These are phyloP conservation scores for Arachnomyces sp. DNA, from an alignment of 2,329 filamentous ascomycete species.

Conservation along the genomic window DNA sequence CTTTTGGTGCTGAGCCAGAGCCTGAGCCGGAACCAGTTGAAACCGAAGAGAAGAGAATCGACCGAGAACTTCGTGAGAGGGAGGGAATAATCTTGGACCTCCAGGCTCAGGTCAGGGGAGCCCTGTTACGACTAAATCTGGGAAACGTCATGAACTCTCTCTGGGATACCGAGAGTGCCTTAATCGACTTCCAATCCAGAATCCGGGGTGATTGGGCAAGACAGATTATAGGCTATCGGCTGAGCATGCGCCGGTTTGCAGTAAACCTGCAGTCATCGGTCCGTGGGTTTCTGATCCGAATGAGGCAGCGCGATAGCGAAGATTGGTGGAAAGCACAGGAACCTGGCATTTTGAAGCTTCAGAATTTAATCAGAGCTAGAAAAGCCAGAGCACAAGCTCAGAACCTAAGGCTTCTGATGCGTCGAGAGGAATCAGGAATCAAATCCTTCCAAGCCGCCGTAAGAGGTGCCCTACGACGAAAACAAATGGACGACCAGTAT, in stretches of 20 bases:
- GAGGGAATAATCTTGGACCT: constrained; percentile 67
- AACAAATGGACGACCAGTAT: constrained; percentile 45
- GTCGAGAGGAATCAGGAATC: constrained; percentile 36
- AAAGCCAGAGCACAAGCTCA: constrained; percentile 37
- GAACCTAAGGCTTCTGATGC: constrained; percentile 32
- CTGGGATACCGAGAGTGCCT: constrained; percentile 73
- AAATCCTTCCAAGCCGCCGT: constrained; percentile 51
- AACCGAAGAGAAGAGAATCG: constrained; percentile 80
- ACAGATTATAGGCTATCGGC: constrained; percentile 72
- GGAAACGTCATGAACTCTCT: constrained; percentile 78
- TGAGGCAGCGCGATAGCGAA: constrained; percentile 54
- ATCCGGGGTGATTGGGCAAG: constrained; percentile 82
- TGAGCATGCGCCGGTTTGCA: constrained; percentile 77
- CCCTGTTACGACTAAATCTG: constrained; percentile 66
- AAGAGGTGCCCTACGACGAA: constrained; percentile 39
- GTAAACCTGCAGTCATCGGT: constrained; percentile 69
- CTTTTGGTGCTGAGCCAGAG: constrained; percentile 78
- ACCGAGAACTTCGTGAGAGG: constrained; percentile 72
- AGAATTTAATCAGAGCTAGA: constrained; percentile 65
- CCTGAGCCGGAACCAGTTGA: constrained; percentile 65
- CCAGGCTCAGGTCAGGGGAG: constrained; percentile 79
- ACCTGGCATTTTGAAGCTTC: constrained; percentile 65
- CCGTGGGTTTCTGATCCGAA: constrained; percentile 68
- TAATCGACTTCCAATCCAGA: constrained; percentile 76
- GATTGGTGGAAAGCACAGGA: constrained; percentile 69